phyloP scores from a whole-genome alignment of 805 yeast species.

The Metschnikowia bowlesiae region DNA sequence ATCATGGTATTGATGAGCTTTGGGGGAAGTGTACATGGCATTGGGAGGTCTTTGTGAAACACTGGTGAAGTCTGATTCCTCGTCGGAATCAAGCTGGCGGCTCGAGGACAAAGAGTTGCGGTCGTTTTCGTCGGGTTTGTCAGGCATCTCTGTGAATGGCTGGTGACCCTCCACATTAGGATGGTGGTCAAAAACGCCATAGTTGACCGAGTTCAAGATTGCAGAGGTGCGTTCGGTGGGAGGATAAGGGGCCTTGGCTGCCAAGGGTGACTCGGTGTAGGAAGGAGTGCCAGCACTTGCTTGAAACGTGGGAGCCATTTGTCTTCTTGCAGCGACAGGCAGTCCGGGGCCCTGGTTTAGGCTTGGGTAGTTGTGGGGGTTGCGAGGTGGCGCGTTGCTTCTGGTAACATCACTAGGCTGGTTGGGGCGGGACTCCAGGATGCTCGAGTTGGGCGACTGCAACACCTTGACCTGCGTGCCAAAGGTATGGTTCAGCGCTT shows the following conservation, averaged over 20 bases:
- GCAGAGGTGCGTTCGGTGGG: constrained; percentile 15
- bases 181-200: constrained; percentile 42
- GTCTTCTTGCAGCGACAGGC: constrained; percentile 27
- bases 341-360: constrained; percentile 22
- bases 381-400: neutral
- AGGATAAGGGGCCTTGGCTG: constrained; percentile 24
- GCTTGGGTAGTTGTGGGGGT: neutral
- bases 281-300: constrained; percentile 27
- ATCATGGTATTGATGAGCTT: constrained; percentile 4
- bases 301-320: constrained; percentile 29
- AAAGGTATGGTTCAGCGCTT: constrained; percentile 1
- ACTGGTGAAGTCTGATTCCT: constrained; percentile 67
- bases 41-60: constrained; percentile 75
- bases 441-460: constrained; percentile 18
- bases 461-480: neutral
- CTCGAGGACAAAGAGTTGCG: constrained; percentile 7
- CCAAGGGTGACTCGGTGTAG: constrained; percentile 16
- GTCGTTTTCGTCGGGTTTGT: constrained; percentile 13
- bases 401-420: constrained; percentile 30
- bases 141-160: constrained; percentile 40
- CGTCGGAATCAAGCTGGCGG: constrained; percentile 29
- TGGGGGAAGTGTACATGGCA: constrained; percentile 29
- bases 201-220: constrained; percentile 17
- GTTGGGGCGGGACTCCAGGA: constrained; percentile 32
- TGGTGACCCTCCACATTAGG: constrained; percentile 44